Evolutionary conservation across 2,329 filamentous ascomycete genomes (phyloP).

Genomic region (Biscogniauxia mediterranea): DNA sequence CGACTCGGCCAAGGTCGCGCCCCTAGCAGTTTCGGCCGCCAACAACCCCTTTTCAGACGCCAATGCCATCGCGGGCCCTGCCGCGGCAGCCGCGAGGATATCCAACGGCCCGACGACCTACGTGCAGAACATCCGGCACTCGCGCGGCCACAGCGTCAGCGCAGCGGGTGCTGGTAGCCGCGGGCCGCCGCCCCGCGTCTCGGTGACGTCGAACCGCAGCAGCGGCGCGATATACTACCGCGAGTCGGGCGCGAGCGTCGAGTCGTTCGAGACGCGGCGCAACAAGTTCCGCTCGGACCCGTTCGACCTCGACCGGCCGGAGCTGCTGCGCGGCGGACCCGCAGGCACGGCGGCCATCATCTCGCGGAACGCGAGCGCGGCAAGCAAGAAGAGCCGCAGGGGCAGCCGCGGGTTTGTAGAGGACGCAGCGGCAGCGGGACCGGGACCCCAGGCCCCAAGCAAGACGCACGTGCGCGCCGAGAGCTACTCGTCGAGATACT

Average conservation of each 20-base stretch:
- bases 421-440: constrained; percentile 11
- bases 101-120: constrained; percentile 37
- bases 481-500: constrained; percentile 47
- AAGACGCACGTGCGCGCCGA: constrained; percentile 36
- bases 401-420: constrained; percentile 18
- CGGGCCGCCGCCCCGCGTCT: constrained; percentile 13
- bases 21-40: constrained; percentile 32
- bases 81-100: constrained; percentile 23
- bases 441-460: constrained; percentile 23
- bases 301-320: constrained; percentile 60
- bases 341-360: constrained; percentile 30
- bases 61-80: constrained; percentile 40
- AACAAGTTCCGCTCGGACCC: constrained; percentile 63
- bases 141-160: constrained; percentile 46
- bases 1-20: constrained; percentile 39
- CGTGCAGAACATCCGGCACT: constrained; percentile 46
- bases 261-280: constrained; percentile 40
- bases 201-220: constrained; percentile 19
- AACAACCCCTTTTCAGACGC: constrained; percentile 50
- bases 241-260: constrained; percentile 42
- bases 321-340: constrained; percentile 36
- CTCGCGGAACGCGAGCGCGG: constrained; percentile 29
- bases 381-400: constrained; percentile 20
- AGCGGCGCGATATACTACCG: constrained; percentile 41
- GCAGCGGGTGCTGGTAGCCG: constrained; percentile 21